Conservation (phyloP, 2,329 filamentous ascomycete species). For the Fusarium illudens region DNA sequence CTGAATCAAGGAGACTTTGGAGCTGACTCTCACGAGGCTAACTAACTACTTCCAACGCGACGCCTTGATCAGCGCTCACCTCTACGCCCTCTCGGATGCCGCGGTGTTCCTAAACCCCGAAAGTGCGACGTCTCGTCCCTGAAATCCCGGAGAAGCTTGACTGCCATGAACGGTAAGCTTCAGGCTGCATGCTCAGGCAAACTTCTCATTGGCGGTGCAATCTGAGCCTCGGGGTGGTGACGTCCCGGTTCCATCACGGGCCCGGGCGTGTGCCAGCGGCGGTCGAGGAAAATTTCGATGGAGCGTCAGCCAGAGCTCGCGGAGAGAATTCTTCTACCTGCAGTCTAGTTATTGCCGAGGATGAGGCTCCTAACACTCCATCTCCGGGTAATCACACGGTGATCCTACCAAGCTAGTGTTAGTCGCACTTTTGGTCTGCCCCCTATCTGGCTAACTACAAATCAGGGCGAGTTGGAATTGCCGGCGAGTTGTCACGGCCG, state of each 20-base stretch:
- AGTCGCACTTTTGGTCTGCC: background rate
- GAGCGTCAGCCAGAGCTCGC: constrained; percentile 29
- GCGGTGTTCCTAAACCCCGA: constrained; percentile 19
- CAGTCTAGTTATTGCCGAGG: constrained; percentile 23
- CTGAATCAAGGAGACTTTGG: background rate
- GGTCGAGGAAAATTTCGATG: background rate
- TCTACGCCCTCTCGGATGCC: constrained; percentile 30
- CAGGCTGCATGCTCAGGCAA: constrained; percentile 8
- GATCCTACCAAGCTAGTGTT: constrained; percentile 14
- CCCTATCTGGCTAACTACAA: constrained; percentile 13
- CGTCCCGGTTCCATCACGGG: constrained; percentile 32
- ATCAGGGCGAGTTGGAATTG: constrained; percentile 13
- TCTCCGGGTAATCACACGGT: constrained; percentile 1
- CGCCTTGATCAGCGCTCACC: constrained; percentile 11
- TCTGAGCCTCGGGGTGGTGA: constrained; percentile 22
- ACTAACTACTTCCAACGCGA: background rate
- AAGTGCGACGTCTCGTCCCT: constrained; percentile 23
- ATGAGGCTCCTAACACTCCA: constrained; percentile 32
- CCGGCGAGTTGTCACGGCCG: background rate
- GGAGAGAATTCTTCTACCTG: constrained; percentile 2
- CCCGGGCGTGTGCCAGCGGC: constrained; percentile 4
- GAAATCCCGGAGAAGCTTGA: constrained; percentile 29
- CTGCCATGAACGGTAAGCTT: constrained; percentile 33
- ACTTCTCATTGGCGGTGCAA: constrained; percentile 24
- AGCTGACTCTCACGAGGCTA: background rate